Conservation (phyloP, 148 eudicot species). For the Vaccinium darrowii region DNA sequence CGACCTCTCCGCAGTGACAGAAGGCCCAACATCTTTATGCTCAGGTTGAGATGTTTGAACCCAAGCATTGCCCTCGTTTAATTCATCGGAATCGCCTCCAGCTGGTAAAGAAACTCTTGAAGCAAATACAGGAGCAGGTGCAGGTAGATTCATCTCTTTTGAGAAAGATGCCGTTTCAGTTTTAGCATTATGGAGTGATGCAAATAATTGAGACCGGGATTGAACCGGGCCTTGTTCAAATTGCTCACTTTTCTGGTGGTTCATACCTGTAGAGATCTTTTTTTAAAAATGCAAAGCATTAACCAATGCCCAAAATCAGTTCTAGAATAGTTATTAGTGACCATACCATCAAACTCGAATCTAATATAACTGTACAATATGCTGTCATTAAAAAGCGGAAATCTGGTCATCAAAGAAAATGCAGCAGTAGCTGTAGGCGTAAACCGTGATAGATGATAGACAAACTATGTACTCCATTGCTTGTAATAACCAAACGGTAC, state of each 20-base stretch:
- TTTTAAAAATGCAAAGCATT: background rate
- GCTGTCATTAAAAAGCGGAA: too few species aligned
- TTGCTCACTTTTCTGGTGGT: constrained; percentile 41
- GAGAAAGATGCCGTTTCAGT: constrained; percentile 42
- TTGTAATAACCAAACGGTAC: background rate
- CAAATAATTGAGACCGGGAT: constrained; percentile 36
- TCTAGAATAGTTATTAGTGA: background rate
- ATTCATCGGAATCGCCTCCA: constrained; percentile 36
- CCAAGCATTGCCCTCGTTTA: constrained; percentile 34
- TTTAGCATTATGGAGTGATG: constrained; percentile 34
- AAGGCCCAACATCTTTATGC: constrained; percentile 45
- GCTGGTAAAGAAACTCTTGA: constrained; percentile 29
- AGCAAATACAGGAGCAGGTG: constrained; percentile 22
- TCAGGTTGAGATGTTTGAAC: constrained; percentile 51
- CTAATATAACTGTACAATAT: too few species aligned
- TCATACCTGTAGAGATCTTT: constrained; percentile 49
- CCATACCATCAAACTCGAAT: background rate
- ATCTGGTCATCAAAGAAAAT: background rate
- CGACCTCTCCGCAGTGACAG: constrained; percentile 62
- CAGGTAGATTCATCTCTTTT: constrained; percentile 34
- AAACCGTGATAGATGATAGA: background rate
- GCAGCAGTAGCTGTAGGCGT: background rate
- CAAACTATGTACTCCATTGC: background rate
- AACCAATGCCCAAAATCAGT: constrained; percentile 8
- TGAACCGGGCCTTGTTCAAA: constrained; percentile 39